Conservation (phyloP, 73 alveolate genomes). For the Tetrahymena borealis region DNA sequence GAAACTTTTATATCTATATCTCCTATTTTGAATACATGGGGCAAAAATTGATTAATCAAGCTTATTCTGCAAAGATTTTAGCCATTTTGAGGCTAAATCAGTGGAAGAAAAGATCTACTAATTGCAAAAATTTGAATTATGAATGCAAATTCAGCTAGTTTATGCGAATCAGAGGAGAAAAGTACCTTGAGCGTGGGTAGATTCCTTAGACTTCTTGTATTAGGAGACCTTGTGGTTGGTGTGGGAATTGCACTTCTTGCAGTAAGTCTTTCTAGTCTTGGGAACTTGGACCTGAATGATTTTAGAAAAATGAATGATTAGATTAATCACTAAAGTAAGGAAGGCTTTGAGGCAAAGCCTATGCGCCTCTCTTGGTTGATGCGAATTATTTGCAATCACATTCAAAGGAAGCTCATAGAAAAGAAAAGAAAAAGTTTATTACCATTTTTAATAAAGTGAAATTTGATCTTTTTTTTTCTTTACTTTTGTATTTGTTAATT, state of each 20-base stretch:
- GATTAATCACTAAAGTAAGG: too few species aligned
- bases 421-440: neutral
- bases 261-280: conserved; percentile 68
- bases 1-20: too few species aligned
- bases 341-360: neutral
- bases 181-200: conserved; percentile 59
- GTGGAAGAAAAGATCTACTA: too few species aligned
- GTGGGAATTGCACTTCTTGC: conserved; percentile 71
- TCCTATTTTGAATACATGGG: too few species aligned
- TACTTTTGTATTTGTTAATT: neutral
- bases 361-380: neutral
- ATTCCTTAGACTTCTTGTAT: conserved; percentile 83
- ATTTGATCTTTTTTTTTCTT: neutral
- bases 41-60: too few species aligned
- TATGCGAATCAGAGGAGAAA: neutral
- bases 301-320: neutral
- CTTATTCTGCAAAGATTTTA: too few species aligned
- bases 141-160: too few species aligned
- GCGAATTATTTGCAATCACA: neutral
- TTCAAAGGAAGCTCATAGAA: neutral
- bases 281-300: conserved; percentile 68
- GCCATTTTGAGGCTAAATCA: too few species aligned
- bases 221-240: conserved; percentile 71
- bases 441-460: neutral
- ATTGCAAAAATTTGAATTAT: too few species aligned